Evolutionary conservation across 2,329 filamentous ascomycete genomes (phyloP), one percentile per base, ranked within the genome.

Genomic region (Alternaria sp.): DNA sequence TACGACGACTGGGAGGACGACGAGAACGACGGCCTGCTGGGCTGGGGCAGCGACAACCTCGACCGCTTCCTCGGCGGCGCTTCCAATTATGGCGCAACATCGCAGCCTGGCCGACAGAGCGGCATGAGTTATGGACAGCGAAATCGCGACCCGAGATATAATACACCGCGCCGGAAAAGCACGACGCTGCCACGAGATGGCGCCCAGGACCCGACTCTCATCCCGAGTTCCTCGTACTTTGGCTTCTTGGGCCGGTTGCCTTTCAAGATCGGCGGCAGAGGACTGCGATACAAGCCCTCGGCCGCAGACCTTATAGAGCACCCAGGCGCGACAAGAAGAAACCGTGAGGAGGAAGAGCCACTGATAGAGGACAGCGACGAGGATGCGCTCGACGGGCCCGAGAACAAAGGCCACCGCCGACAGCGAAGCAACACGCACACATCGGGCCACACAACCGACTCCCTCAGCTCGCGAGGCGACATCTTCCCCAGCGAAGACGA

Each of bases 1-100:
- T 98, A 98, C 82, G 95, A 97, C 80, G 95, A 97, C 80, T 98
- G 95, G 95, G 93, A 97, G 65, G 86, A 88, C 58, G 86, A 89
- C 28, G 86, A 87, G 54, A 84, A 83, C 32, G 86, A 89, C 43
- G 86, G 89, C 0, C 79, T 95, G 51, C 82, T 94, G 56, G 90
- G 88, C 49, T 97, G 93, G 92, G 90, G 90, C 43, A 81, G 87
- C 70, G 93, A 96, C 73, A 93, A 97, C 76, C 89, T 96, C 83
- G 95, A 97, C 77, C 86, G 93, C 55, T 81, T 97, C 66, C 82
- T 97, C 54, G 92, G 90, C 11, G 90, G 91, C 6, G 90, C 89
- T 15, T 89, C 76, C 67, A 83, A 84, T 62, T 84, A 87, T 55
- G 83, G 84, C 8, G 84, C 82, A 40, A 79, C 77, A 2, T 61